A percentile compares a stretch with the other conserved stretches of the same genome.
These are phyloP conservation scores for Ganoderma boninense DNA, from an alignment of 1,284 basidiomycete genomes.

Conservation along the genomic window DNA sequence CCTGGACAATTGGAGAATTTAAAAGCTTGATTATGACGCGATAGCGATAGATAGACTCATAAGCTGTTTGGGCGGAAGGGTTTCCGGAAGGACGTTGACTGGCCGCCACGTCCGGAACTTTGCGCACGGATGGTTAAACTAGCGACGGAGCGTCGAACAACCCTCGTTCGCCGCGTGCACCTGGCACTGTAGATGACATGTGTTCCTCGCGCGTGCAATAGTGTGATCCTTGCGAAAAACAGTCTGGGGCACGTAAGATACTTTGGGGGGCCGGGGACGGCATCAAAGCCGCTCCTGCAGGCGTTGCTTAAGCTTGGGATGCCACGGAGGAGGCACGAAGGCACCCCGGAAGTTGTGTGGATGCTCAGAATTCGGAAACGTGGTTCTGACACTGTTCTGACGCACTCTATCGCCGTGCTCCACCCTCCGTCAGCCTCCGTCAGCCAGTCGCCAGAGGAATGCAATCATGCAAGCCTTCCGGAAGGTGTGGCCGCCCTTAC, in stretches of 20 bases:
- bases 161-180: background rate
- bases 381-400: background rate
- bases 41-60: background rate
- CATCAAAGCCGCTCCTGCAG: background rate
- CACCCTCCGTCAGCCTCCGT: background rate
- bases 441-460: background rate
- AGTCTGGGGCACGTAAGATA: background rate
- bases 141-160: background rate
- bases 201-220: background rate
- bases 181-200: background rate
- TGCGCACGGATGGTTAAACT: background rate
- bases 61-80: background rate
- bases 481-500: slow-evolving; percentile 3
- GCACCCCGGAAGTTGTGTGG: slow-evolving; percentile 3
- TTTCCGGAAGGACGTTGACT: background rate
- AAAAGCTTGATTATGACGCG: background rate
- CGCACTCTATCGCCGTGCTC: slow-evolving; percentile 1
- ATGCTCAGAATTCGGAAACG: background rate
- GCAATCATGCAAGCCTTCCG: slow-evolving; percentile 9
- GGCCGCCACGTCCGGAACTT: background rate
- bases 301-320: background rate
- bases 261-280: background rate
- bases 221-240: background rate
- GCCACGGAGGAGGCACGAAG: background rate
- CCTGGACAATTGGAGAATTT: background rate